These are phyloP conservation scores for Sporobolomyces phaffii DNA, from an alignment of 768 basidiomycete genomes.

Conservation along the genomic window DNA sequence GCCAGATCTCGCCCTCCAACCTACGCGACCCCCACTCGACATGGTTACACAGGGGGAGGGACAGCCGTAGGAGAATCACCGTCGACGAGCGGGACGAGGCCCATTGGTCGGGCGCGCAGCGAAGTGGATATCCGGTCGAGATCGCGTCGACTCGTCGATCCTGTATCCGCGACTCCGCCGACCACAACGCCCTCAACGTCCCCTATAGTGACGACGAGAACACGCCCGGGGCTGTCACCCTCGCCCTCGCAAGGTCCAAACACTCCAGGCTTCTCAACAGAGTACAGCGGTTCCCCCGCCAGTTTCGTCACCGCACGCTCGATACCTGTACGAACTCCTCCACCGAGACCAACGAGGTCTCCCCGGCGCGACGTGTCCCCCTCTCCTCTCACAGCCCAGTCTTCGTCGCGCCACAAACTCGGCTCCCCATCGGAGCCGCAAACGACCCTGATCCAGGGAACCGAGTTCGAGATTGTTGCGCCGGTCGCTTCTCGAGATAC, in stretches of 20 bases:
- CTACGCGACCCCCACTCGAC: neutral
- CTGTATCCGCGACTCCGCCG: neutral
- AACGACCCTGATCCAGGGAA: slow-evolving; percentile 6
- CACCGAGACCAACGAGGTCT: slow-evolving; percentile 4
- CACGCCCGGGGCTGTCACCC: neutral
- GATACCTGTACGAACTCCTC: neutral
- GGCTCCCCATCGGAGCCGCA: neutral
- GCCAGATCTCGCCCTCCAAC: neutral
- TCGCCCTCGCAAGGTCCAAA: neutral
- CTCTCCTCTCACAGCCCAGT: neutral
- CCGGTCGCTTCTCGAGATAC: neutral
- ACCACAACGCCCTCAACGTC: neutral
- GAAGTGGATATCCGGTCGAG: slow-evolving; percentile 14
- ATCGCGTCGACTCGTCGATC: slow-evolving; percentile 6
- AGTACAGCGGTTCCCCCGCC: neutral
- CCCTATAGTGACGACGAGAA: neutral
- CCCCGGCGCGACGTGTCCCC: neutral
- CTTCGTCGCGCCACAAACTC: neutral
- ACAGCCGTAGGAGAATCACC: neutral
- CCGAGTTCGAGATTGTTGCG: slow-evolving; percentile 19
- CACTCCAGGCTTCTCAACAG: neutral
- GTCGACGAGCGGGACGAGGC: neutral
- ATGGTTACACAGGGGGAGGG: neutral
- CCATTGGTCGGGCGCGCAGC: slow-evolving; percentile 1
- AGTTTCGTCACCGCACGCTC: slow-evolving; percentile 15